phyloP scores from a whole-genome alignment of 2,329 filamentous ascomycete genomes.

The Alternaria sp. region DNA sequence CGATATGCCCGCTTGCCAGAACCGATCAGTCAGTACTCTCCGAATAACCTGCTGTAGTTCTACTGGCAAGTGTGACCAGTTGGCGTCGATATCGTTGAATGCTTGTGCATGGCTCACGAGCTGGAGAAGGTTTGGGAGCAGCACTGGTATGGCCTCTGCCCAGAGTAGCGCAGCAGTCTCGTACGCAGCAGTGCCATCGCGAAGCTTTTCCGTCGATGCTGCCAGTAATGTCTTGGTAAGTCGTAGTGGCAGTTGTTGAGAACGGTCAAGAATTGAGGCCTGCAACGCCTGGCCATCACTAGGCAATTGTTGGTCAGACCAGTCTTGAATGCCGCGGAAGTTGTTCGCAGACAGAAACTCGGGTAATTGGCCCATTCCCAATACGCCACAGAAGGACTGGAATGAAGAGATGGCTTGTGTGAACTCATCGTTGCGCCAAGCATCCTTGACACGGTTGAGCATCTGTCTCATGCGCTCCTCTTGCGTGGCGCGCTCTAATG shows the following conservation, averaged over 20 bases:
- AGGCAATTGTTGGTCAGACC: slow-evolving; percentile 79
- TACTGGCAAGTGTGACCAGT: slow-evolving; percentile 77
- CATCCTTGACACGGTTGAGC: slow-evolving; percentile 77
- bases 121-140: slow-evolving; percentile 85
- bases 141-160: slow-evolving; percentile 79
- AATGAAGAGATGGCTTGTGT: slow-evolving; percentile 75
- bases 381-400: slow-evolving; percentile 75
- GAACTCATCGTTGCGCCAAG: slow-evolving; percentile 78
- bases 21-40: slow-evolving; percentile 87
- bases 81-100: slow-evolving; percentile 78
- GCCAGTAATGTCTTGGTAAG: slow-evolving; percentile 91
- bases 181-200: slow-evolving; percentile 74
- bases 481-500: slow-evolving; percentile 73
- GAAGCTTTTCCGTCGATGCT: slow-evolving; percentile 88
- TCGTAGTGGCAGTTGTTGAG: slow-evolving; percentile 78
- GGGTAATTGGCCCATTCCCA: slow-evolving; percentile 81
- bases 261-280: slow-evolving; percentile 75
- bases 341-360: slow-evolving; percentile 76
- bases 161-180: slow-evolving; percentile 81
- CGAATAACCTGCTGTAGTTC: slow-evolving; percentile 80
- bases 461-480: slow-evolving; percentile 76
- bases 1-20: slow-evolving; percentile 98
- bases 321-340: slow-evolving; percentile 80
- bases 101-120: slow-evolving; percentile 90
- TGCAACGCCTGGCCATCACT: slow-evolving; percentile 80